These are phyloP conservation scores for Boletus rubescentipes DNA, from an alignment of 768 basidiomycete genomes.

Conservation along the genomic window DNA sequence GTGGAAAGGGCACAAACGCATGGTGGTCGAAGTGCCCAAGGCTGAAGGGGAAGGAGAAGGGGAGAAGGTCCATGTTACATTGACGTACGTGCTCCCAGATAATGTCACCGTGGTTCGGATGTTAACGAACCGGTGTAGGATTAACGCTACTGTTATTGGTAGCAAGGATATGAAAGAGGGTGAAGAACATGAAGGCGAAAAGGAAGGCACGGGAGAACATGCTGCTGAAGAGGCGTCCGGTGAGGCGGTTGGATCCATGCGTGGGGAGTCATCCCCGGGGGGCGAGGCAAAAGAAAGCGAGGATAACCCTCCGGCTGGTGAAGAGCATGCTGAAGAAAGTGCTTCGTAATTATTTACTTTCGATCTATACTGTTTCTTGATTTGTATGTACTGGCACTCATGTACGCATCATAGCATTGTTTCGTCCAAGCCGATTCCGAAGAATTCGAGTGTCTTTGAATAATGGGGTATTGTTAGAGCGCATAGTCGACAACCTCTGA, in stretches of 20 bases:
- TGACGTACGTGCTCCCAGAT: conserved; percentile 54
- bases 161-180: conserved; percentile 55
- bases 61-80: conserved; percentile 69
- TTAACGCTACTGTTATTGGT: conserved; percentile 75
- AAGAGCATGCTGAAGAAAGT: conserved; percentile 18
- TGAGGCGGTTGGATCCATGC: conserved; percentile 25
- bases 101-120: neutral
- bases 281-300: conserved; percentile 25
- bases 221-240: conserved; percentile 30
- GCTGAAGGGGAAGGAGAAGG: conserved; percentile 45
- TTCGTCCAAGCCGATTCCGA: conserved; percentile 2
- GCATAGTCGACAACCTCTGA: too few relatives aligned
- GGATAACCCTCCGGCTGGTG: conserved; percentile 19
- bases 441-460: too few relatives aligned
- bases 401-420: neutral
- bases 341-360: conserved; percentile 8
- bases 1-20: conserved; percentile 75
- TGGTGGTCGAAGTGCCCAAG: conserved; percentile 62
- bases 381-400: conserved; percentile 2
- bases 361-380: conserved; percentile 6
- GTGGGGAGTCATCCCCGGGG: conserved; percentile 22
- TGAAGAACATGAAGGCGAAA: conserved; percentile 35
- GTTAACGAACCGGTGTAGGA: conserved; percentile 37
- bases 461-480: too few relatives aligned
- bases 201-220: conserved; percentile 22